Evolutionary conservation across 2,329 filamentous ascomycete species (phyloP).

Genomic region (Raffaelea deltoideospora): DNA sequence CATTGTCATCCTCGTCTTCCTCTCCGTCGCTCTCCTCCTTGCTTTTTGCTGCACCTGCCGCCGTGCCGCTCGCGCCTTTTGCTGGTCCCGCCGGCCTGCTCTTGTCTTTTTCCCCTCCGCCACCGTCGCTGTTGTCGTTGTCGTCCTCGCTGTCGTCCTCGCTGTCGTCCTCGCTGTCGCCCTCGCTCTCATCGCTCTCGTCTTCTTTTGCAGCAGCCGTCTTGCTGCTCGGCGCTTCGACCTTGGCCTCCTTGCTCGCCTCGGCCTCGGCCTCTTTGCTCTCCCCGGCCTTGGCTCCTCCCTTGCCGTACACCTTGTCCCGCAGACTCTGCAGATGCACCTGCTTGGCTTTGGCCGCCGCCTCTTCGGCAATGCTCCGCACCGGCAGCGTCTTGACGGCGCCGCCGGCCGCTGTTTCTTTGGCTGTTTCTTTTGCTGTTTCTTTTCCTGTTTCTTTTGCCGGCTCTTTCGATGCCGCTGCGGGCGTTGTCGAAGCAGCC

Average conservation of each 20-base stretch:
- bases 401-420: too few relatives aligned
- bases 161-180: slow-evolving; percentile 6
- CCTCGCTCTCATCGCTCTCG: slow-evolving; percentile 5
- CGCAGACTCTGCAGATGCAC: slow-evolving; percentile 36
- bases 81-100: too few relatives aligned
- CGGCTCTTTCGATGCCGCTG: slow-evolving; percentile 13
- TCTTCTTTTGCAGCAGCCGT: too few relatives aligned
- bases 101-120: slow-evolving; percentile 2
- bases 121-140: too few relatives aligned
- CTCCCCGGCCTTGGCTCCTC: slow-evolving; percentile 5
- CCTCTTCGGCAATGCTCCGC: slow-evolving; percentile 47
- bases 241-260: neutral
- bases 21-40: slow-evolving; percentile 1
- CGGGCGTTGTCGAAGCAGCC: slow-evolving; percentile 10
- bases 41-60: too few relatives aligned
- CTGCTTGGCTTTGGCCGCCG: slow-evolving; percentile 48
- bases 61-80: too few relatives aligned
- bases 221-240: slow-evolving; percentile 1
- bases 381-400: slow-evolving; percentile 23
- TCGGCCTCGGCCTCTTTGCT: neutral
- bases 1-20: neutral
- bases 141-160: slow-evolving; percentile 8
- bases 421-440: too few relatives aligned
- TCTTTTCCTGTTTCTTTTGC: too few relatives aligned
- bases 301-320: slow-evolving; percentile 39